These are phyloP conservation scores for Austroboletus eburneus DNA, from an alignment of 768 basidiomycete genomes.

Conservation along the genomic window DNA sequence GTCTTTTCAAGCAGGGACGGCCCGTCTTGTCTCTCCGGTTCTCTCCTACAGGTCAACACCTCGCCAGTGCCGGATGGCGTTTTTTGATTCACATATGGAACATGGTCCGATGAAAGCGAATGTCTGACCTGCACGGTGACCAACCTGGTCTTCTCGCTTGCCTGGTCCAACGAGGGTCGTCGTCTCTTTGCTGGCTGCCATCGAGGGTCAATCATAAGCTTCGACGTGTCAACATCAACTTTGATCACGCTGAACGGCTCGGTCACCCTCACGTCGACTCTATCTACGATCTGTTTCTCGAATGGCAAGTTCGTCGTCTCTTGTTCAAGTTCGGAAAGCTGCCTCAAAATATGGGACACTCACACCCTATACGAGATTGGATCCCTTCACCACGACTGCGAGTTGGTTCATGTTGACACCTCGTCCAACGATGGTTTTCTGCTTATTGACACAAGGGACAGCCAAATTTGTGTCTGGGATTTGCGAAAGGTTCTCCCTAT, in stretches of 20 bases:
- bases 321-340: slow-evolving; percentile 13
- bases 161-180: slow-evolving; percentile 20
- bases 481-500: slow-evolving; percentile 6
- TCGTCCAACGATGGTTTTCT: slow-evolving; percentile 14
- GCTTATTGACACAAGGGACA: slow-evolving; percentile 5
- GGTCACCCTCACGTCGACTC: slow-evolving; percentile 10
- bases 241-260: slow-evolving; percentile 3
- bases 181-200: no score
- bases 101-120: background rate
- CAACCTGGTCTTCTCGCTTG: slow-evolving; percentile 13
- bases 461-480: slow-evolving; percentile 13
- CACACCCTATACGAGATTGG: slow-evolving; percentile 2
- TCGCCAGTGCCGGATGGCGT: slow-evolving; percentile 12
- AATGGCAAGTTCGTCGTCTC: slow-evolving; percentile 20
- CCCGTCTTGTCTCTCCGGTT: slow-evolving; percentile 15
- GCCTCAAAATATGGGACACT: slow-evolving; percentile 17
- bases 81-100: slow-evolving; percentile 10
- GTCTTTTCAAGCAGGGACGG: slow-evolving; percentile 13
- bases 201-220: slow-evolving; percentile 13
- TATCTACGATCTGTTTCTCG: slow-evolving; percentile 14
- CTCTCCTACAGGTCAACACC: slow-evolving; percentile 17
- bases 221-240: slow-evolving; percentile 6
- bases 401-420: slow-evolving; percentile 10
- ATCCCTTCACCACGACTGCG: slow-evolving; percentile 7
- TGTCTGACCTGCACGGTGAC: background rate